Conservation (phyloP, 2,329 filamentous ascomycete genomes). For the Pseudogymnoascus sp. region DNA sequence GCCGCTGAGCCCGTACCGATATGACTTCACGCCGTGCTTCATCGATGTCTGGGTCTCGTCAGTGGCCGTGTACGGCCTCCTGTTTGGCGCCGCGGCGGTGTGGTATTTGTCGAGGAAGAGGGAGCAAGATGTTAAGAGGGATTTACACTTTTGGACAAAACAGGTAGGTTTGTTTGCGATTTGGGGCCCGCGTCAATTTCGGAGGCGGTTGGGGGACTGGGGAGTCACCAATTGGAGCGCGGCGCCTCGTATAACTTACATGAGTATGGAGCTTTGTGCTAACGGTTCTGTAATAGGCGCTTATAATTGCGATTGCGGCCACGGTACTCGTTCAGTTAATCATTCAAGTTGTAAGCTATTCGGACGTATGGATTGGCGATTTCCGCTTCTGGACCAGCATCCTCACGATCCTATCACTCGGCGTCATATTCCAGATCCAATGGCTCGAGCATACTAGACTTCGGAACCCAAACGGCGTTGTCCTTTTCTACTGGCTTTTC, state of each 20-base stretch:
- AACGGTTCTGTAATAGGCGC: slow-evolving; percentile 33
- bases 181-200: background rate
- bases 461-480: slow-evolving; percentile 60
- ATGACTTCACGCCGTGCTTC: slow-evolving; percentile 96
- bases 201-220: background rate
- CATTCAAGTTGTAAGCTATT: slow-evolving; percentile 51
- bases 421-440: slow-evolving; percentile 56
- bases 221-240: background rate
- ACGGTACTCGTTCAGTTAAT: slow-evolving; percentile 52
- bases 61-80: slow-evolving; percentile 69
- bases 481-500: slow-evolving; percentile 66
- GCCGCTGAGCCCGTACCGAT: slow-evolving; percentile 74
- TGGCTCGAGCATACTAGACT: slow-evolving; percentile 63
- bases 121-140: slow-evolving; percentile 60
- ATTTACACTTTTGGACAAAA: slow-evolving; percentile 90
- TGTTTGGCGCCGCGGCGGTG: slow-evolving; percentile 67
- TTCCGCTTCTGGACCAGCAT: slow-evolving; percentile 65
- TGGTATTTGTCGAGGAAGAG: slow-evolving; percentile 68
- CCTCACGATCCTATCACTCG: slow-evolving; percentile 49
- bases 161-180: slow-evolving; percentile 49
- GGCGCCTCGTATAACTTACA: slow-evolving; percentile 16
- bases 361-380: slow-evolving; percentile 52
- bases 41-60: slow-evolving; percentile 80
- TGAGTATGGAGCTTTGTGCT: background rate
- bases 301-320: slow-evolving; percentile 48